These are phyloP conservation scores for Fraxinus xanthoxyloides DNA, from an alignment of 305 asterid species.

Conservation along the genomic window DNA sequence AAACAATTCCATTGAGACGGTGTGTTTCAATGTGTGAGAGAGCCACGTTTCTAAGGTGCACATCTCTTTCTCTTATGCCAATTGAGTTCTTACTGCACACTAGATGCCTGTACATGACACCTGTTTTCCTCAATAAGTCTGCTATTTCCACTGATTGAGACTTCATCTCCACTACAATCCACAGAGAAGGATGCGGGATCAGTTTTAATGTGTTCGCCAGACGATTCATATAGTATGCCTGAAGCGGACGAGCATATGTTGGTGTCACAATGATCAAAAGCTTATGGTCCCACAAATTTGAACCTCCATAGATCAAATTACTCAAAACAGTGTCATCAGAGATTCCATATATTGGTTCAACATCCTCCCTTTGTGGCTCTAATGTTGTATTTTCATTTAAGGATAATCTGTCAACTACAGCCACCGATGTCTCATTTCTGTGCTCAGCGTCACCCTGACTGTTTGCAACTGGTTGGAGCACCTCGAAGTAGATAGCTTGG, in stretches of 20 bases:
- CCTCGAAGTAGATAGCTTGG: conserved; percentile 44
- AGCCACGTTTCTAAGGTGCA: conserved; percentile 57
- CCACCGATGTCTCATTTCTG: conserved; percentile 29
- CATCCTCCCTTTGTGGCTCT: conserved; percentile 19
- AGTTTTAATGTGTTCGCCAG: conserved; percentile 51
- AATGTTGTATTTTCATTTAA: conserved; percentile 28
- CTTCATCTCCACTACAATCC: conserved; percentile 81
- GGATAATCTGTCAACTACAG: conserved; percentile 24
- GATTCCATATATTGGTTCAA: conserved; percentile 23
- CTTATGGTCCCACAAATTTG: conserved; percentile 30
- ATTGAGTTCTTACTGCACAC: conserved; percentile 47
- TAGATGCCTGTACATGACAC: conserved; percentile 70
- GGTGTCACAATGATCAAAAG: conserved; percentile 76
- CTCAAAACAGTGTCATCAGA: conserved; percentile 5
- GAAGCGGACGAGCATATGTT: conserved; percentile 43
- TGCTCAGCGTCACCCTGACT: conserved; percentile 20
- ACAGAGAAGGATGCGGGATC: conserved; percentile 60
- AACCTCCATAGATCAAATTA: conserved; percentile 27
- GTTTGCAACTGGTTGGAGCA: conserved; percentile 30
- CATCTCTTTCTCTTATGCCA: conserved; percentile 35
- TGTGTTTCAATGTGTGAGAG: conserved; percentile 70
- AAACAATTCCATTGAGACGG: conserved; percentile 70
- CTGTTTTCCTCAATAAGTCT: conserved; percentile 61
- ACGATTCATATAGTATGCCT: conserved; percentile 56
- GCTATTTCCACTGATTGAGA: conserved; percentile 60